Conservation (phyloP, 345 rosid genomes). For the Laguncularia racemosa region DNA sequence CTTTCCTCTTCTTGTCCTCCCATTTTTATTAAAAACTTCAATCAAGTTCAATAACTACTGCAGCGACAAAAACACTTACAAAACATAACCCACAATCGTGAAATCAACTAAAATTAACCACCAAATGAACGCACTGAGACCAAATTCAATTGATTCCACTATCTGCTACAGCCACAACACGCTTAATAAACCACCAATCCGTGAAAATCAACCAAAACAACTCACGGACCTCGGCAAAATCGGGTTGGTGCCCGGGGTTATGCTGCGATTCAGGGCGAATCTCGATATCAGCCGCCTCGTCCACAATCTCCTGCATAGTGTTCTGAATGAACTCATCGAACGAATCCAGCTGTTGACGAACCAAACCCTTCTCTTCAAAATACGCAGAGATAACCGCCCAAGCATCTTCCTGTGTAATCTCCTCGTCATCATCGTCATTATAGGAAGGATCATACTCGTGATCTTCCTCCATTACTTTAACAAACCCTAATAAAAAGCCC, state of each 20-base stretch:
- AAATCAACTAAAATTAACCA: too few species aligned
- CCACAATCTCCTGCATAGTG: slow-evolving; percentile 96
- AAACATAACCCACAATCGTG: too few species aligned
- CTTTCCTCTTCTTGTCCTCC: too few species aligned
- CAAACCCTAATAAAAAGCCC: slow-evolving; percentile 3
- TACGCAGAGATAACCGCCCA: slow-evolving; percentile 96
- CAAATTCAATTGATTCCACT: too few species aligned
- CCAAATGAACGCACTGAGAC: too few species aligned
- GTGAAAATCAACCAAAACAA: background rate
- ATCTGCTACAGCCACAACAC: background rate
- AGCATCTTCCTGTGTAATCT: slow-evolving; percentile 88
- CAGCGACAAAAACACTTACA: too few species aligned
- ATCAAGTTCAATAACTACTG: too few species aligned
- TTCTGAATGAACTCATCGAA: slow-evolving; percentile 97
- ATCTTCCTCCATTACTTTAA: slow-evolving; percentile 46
- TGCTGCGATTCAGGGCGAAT: slow-evolving; percentile 98
- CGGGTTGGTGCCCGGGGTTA: slow-evolving; percentile 89
- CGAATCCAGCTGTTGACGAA: slow-evolving; percentile 88
- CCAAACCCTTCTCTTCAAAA: slow-evolving; percentile 93
- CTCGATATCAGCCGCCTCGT: slow-evolving; percentile 86
- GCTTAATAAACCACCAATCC: background rate
- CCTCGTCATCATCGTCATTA: slow-evolving; percentile 57
- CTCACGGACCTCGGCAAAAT: slow-evolving; percentile 70
- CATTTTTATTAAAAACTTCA: too few species aligned
- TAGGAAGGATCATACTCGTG: slow-evolving; percentile 46